A percentile compares a stretch with the other conserved stretches of the same genome.
phyloP scores from a whole-genome alignment of 345 rosid species.

The Citropsis articulata region DNA sequence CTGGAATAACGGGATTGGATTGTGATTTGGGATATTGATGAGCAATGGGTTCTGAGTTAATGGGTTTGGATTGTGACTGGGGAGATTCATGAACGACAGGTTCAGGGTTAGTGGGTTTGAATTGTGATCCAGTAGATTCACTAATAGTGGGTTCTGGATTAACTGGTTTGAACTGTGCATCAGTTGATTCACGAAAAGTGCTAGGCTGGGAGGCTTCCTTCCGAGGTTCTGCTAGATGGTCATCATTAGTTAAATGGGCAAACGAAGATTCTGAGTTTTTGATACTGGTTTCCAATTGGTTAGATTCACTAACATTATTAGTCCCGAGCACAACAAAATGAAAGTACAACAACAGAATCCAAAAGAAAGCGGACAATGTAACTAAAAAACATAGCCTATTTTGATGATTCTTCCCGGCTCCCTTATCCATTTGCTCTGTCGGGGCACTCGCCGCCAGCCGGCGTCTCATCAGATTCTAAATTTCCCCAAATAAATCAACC shows the following conservation, averaged over 20 bases:
- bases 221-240: constrained; percentile 4
- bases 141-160: constrained; percentile 11
- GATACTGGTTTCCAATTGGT: constrained; percentile 29
- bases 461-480: constrained; percentile 55
- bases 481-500: constrained; percentile 1
- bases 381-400: constrained; percentile 54
- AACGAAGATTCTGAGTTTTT: constrained; percentile 24
- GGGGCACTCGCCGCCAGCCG: constrained; percentile 42
- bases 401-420: constrained; percentile 48
- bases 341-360: constrained; percentile 65
- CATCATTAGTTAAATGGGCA: constrained; percentile 18
- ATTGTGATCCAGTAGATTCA: constrained; percentile 17
- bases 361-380: constrained; percentile 52
- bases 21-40: not conserved
- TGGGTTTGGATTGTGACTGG: constrained; percentile 19
- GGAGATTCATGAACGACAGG: constrained; percentile 12
- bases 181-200: constrained; percentile 32
- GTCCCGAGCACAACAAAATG: constrained; percentile 58
- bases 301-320: constrained; percentile 31
- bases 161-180: constrained; percentile 20
- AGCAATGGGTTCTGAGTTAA: no score
- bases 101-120: not conserved
- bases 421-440: constrained; percentile 56
- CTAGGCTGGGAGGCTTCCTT: constrained; percentile 5
- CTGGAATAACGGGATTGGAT: not conserved